Evolutionary conservation across 768 basidiomycete genomes (phyloP).

Genomic region (Jaapia argillacea): DNA sequence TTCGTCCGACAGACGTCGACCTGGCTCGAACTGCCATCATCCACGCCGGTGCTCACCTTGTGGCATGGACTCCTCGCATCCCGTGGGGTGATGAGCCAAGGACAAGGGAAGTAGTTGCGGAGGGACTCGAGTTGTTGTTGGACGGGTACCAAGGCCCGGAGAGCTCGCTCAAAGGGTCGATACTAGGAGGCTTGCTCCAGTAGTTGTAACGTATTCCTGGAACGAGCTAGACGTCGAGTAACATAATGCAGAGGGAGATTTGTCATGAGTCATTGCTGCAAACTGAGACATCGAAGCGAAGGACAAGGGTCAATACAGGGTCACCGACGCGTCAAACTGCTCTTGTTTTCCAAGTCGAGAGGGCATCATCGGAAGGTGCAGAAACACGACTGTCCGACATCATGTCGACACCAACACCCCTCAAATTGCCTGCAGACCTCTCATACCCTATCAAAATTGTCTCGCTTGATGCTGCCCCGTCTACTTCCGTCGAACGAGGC

Average conservation of each 20-base stretch:
- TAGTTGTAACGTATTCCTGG: no score
- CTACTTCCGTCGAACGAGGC: conserved; percentile 50
- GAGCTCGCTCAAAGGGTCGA: no score
- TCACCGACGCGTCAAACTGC: no score
- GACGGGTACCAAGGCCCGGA: no score
- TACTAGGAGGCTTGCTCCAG: no score
- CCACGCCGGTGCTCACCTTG: conserved; percentile 48
- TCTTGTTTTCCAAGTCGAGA: no score
- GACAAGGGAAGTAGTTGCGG: conserved; percentile 36
- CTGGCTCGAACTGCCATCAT: conserved; percentile 16
- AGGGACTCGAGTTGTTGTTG: conserved; percentile 38
- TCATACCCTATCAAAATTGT: conserved; percentile 83
- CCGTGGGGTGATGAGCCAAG: conserved; percentile 38
- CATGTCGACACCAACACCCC: conserved; percentile 59
- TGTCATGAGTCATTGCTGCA: no score
- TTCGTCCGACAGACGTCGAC: conserved; percentile 12
- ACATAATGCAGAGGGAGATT: no score
- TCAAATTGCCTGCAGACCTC: conserved; percentile 67
- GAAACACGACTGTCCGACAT: conserved; percentile 1
- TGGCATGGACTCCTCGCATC: conserved; percentile 37
- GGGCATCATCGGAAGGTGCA: no score
- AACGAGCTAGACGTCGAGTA: no score
- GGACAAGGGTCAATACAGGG: no score
- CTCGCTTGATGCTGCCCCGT: conserved; percentile 44
- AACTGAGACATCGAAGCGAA: no score